These are phyloP conservation scores for Cystofilobasidium ferigula DNA, from an alignment of 768 basidiomycete genomes.

Conservation along the genomic window DNA sequence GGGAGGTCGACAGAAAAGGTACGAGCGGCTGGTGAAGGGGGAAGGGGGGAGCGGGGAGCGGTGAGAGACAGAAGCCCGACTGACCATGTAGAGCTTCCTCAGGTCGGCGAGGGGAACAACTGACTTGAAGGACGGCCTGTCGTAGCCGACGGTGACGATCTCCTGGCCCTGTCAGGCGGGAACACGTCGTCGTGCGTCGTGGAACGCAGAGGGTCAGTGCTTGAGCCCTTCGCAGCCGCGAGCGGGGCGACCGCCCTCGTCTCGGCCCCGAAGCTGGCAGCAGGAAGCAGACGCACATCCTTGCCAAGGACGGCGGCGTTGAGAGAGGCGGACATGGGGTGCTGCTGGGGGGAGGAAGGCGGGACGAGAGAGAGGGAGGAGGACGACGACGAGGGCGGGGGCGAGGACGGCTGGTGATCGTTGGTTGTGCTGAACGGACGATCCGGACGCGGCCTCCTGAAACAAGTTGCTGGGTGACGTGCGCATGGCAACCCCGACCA, in stretches of 20 bases:
- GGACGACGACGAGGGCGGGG: background rate
- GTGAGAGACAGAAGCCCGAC: constrained; percentile 11
- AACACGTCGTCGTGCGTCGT: background rate
- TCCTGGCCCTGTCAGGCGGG: constrained; percentile 45
- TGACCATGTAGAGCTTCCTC: constrained; percentile 67
- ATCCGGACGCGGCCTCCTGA: too few relatives aligned
- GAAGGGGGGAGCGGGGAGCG: background rate
- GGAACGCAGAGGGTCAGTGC: background rate
- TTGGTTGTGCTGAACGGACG: too few relatives aligned
- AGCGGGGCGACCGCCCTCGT: background rate
- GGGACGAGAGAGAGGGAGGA: background rate
- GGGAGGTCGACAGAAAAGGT: background rate
- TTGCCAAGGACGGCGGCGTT: constrained; percentile 12
- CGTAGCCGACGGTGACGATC: constrained; percentile 68
- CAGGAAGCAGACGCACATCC: constrained; percentile 9
- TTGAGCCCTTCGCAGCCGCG: background rate
- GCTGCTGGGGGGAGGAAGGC: background rate
- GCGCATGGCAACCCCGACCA: too few relatives aligned
- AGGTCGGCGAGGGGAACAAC: constrained; percentile 67
- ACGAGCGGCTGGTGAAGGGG: background rate
- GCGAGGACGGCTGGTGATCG: background rate
- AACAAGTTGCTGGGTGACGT: too few relatives aligned
- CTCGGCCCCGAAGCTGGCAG: background rate
- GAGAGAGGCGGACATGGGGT: constrained; percentile 12
- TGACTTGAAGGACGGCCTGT: constrained; percentile 82